Base-by-base conservation (phyloP, 495 filamentous ascomycete genomes). In the Glonium stellatum region DNA sequence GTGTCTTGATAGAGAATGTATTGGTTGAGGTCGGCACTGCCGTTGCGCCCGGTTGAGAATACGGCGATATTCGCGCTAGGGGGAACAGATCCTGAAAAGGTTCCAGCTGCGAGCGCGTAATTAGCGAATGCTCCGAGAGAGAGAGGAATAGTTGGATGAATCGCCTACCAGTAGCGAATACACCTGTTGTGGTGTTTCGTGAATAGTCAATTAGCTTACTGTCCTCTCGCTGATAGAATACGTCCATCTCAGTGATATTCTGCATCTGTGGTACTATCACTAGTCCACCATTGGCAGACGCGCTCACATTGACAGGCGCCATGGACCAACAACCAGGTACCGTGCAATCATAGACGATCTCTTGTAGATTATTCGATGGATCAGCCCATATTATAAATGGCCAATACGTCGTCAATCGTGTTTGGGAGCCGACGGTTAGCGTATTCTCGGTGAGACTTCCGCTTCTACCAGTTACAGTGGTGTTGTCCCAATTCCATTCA, bases 1-100 rank as follows among this genome's bases (percentile, higher is more conserved):
- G 44, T 21, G 46, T 58, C 51, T 41, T 61, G 63, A 49, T 54
- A 65, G 13, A 65, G 53, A 6, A 65, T 48, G 23, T 65, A 65
- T 8, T 23, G 58, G 50, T 61, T 59, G 12, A 65, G 34, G 21
- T n/a, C 37, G 31, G 46, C 19, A n/a, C 58, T 42, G 35, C 23
- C 4, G 10, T 39, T 15, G 12, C 63, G 58, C 1, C 35, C 57
- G 10, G 58, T 54, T 9, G 63, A 58, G 31, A 65, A 61, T 0
- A 58, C 63, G 9, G 63, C 55, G 15, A 65, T 27, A n/a, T 58
- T 49, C n/a, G 63, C 21, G 4, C 11, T 18, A 9, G 57, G 8
- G 13, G 63, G 58, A 12, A 65, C 54, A 19, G 23, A 49, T 34
- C 42, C 22, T 11, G 54, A 54, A 25, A 61, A 65, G 8, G 63